phyloP scores from a whole-genome alignment of 768 basidiomycete genomes.

The Lyophyllum atratum region DNA sequence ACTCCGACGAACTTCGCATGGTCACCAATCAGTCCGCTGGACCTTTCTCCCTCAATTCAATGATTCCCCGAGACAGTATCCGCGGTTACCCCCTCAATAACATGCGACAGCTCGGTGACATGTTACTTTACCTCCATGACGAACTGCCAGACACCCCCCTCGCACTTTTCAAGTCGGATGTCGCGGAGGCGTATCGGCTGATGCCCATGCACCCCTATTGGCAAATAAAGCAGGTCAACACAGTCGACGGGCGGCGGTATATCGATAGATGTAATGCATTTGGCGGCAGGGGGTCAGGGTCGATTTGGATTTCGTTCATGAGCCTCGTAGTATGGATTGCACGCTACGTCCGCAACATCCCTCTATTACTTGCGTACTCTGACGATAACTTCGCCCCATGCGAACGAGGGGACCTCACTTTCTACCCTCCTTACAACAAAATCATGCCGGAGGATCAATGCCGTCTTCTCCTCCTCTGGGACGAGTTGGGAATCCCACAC shows the following conservation, averaged over 20 bases:
- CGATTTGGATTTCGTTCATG: conserved; percentile 32
- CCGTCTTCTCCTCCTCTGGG: conserved; percentile 36
- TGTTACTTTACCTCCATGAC: background rate
- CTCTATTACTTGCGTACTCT: conserved; percentile 27
- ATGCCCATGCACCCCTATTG: conserved; percentile 39
- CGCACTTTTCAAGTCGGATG: conserved; percentile 36
- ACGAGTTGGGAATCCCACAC: conserved; percentile 41
- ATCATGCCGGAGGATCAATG: conserved; percentile 31
- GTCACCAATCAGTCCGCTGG: conserved; percentile 37
- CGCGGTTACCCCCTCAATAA: background rate
- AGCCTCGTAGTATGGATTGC: conserved; percentile 39
- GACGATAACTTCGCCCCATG: conserved; percentile 34
- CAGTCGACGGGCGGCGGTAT: conserved; percentile 18
- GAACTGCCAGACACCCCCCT: background rate
- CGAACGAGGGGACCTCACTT: conserved; percentile 10
- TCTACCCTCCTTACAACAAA: conserved; percentile 31
- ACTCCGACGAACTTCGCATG: conserved; percentile 30
- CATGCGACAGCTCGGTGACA: background rate
- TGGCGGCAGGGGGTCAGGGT: conserved; percentile 17
- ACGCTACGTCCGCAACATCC: conserved; percentile 14
- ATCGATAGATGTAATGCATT: conserved; percentile 28
- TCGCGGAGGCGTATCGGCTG: conserved; percentile 34
- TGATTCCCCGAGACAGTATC: background rate
- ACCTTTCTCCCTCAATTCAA: background rate
- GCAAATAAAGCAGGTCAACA: conserved; percentile 41